Percentiles rank a stretch among this genome's conserved stretches.
Evolutionary conservation across 169 alveolate genomes (phyloP).

Genomic region (Pseudocohnilembus persalinus): DNA sequence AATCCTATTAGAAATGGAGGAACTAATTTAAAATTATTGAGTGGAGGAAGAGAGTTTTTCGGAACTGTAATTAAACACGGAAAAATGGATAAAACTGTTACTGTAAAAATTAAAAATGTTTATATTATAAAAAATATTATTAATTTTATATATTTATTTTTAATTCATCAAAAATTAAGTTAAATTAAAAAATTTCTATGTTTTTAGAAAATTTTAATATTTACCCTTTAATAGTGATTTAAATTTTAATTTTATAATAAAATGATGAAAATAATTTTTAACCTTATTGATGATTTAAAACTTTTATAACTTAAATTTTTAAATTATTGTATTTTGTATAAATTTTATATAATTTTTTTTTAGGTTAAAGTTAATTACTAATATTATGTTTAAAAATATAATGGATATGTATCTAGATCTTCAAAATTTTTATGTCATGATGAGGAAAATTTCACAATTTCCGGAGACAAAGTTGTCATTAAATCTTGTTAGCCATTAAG

Average conservation of each 20-base stretch:
- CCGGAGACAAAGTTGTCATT: constrained; percentile 52
- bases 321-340: not conserved
- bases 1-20: constrained; percentile 33
- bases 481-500: constrained; percentile 30
- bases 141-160: not conserved
- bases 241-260: too few species aligned
- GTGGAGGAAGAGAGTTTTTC: constrained; percentile 44
- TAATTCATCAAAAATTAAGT: not conserved
- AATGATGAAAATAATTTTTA: too few species aligned
- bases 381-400: constrained; percentile 30
- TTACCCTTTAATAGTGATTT: too few species aligned
- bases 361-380: constrained; percentile 36
- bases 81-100: constrained; percentile 42
- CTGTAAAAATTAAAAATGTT: constrained; percentile 19
- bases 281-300: too few species aligned
- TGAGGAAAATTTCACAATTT: constrained; percentile 44
- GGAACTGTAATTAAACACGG: constrained; percentile 51
- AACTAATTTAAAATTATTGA: constrained; percentile 14
- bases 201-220: too few species aligned
- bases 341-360: constrained; percentile 2
- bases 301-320: not conserved
- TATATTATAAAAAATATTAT: not conserved
- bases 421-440: constrained; percentile 42
- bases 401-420: constrained; percentile 9
- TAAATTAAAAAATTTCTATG: too few species aligned